These are phyloP conservation scores for Nakazawaea anatomiae DNA, from an alignment of 805 yeast species.

Conservation along the genomic window DNA sequence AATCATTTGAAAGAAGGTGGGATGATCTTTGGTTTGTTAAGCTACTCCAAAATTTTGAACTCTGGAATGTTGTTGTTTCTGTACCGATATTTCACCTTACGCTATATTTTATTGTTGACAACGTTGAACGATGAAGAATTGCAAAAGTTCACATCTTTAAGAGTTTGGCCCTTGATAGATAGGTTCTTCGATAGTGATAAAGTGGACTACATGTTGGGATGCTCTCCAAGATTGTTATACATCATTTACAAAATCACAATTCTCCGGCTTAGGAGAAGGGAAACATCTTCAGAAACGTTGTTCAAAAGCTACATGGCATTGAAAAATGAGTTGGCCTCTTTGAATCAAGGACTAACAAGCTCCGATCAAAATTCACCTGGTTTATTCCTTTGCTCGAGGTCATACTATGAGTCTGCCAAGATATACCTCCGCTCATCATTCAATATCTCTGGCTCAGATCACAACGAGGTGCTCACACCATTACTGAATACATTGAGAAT, in stretches of 20 bases:
- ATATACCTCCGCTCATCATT: conserved; percentile 14
- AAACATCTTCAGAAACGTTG: conserved; percentile 1
- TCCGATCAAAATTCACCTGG: conserved; percentile 6
- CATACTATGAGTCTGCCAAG: conserved; percentile 17
- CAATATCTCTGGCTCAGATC: neutral
- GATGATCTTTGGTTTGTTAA: conserved; percentile 19
- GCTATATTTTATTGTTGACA: conserved; percentile 22
- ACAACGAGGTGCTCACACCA: neutral
- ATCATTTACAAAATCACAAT: conserved; percentile 18
- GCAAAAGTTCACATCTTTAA: conserved; percentile 11
- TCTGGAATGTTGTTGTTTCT: conserved; percentile 22
- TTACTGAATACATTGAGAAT: neutral
- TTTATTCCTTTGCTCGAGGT: conserved; percentile 15
- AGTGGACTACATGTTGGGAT: conserved; percentile 28
- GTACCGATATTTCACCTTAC: conserved; percentile 24
- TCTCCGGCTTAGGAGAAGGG: conserved; percentile 12
- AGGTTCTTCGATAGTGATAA: conserved; percentile 17
- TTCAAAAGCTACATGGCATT: neutral
- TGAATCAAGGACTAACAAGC: conserved; percentile 10
- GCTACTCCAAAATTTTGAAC: conserved; percentile 14
- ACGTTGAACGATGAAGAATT: conserved; percentile 18
- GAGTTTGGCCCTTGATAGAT: conserved; percentile 21
- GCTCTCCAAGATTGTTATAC: conserved; percentile 24
- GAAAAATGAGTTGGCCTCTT: neutral
- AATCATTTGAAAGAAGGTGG: conserved; percentile 24